phyloP scores from a whole-genome alignment of 2,329 filamentous ascomycete genomes.

The Hypoxylon sp. region DNA sequence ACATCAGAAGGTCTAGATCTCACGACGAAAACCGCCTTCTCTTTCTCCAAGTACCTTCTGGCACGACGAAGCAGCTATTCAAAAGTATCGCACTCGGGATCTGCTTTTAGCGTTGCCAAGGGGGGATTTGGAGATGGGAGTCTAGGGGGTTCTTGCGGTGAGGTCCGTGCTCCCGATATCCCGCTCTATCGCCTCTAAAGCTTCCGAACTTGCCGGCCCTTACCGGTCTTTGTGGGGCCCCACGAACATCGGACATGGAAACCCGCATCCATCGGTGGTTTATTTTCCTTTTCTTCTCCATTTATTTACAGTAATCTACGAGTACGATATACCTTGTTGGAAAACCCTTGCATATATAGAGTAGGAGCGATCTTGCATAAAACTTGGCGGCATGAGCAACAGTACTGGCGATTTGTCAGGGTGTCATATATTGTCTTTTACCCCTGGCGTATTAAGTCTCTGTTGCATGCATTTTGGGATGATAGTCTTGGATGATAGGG shows the following conservation, averaged over 20 bases:
- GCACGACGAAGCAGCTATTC: slow-evolving; percentile 7
- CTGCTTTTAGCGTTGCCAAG: slow-evolving; percentile 17
- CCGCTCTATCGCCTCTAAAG: slow-evolving; percentile 1
- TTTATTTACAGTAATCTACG: slow-evolving; percentile 39
- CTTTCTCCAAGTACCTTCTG: slow-evolving; percentile 3
- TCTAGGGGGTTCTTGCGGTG: slow-evolving; percentile 9
- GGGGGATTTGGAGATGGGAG: slow-evolving; percentile 15
- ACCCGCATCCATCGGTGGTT: slow-evolving; percentile 31
- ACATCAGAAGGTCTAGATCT: slow-evolving; percentile 22
- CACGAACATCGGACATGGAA: slow-evolving; percentile 31
- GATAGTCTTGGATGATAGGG: slow-evolving; percentile 15
- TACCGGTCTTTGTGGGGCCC: slow-evolving; percentile 37
- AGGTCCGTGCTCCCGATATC: slow-evolving; percentile 21
- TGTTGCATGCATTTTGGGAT: slow-evolving; percentile 16
- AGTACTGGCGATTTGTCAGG: slow-evolving; percentile 39
- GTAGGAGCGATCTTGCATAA: slow-evolving; percentile 42
- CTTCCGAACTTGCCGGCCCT: slow-evolving; percentile 30
- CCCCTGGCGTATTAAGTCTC: slow-evolving; percentile 31
- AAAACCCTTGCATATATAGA: slow-evolving; percentile 42
- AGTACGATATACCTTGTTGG: slow-evolving; percentile 34
- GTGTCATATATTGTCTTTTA: slow-evolving; percentile 18
- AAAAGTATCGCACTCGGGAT: slow-evolving; percentile 10
- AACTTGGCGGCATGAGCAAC: slow-evolving; percentile 37
- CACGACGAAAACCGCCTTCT: slow-evolving; percentile 19
- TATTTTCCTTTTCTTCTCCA: slow-evolving; percentile 8